phyloP scores from a whole-genome alignment of 768 basidiomycete genomes.

The Auriscalpium microsporum region DNA sequence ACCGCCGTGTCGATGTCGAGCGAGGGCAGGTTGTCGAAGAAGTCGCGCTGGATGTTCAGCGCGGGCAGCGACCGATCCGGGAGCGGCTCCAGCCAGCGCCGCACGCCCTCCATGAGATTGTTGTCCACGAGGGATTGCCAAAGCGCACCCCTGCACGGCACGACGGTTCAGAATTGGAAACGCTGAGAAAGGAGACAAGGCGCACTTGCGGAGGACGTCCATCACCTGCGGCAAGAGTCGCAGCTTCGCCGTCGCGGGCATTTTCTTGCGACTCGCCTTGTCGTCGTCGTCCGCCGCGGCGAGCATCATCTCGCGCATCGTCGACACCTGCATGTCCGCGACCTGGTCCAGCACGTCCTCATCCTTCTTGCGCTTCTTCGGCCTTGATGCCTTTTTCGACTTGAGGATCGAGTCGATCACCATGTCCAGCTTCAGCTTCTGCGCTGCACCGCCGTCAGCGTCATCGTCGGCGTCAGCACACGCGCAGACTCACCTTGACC shows the following conservation, averaged over 20 bases:
- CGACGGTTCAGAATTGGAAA: constrained; percentile 6
- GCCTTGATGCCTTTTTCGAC: constrained; percentile 59
- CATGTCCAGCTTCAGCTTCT: constrained; percentile 70
- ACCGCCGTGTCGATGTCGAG: constrained; percentile 90
- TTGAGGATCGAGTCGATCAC: constrained; percentile 83
- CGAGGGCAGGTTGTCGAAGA: constrained; percentile 75
- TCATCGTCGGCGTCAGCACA: not conserved
- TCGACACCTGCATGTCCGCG: constrained; percentile 85
- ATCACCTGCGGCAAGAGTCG: constrained; percentile 82
- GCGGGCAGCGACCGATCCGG: constrained; percentile 89
- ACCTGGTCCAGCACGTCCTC: constrained; percentile 79
- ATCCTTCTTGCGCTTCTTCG: constrained; percentile 66
- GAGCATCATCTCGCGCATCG: constrained; percentile 85
- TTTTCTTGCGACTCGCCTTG: constrained; percentile 66
- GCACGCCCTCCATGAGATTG: constrained; percentile 84
- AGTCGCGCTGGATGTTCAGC: constrained; percentile 89
- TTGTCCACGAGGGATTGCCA: constrained; percentile 93
- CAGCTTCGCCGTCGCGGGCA: constrained; percentile 81
- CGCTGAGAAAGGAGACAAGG: constrained; percentile 1
- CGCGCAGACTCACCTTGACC: constrained; percentile 53
- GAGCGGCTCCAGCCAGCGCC: constrained; percentile 89
- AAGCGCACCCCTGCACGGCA: constrained; percentile 55
- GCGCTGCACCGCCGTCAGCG: constrained; percentile 39
- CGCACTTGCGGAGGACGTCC: constrained; percentile 88
- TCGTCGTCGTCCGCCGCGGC: constrained; percentile 79